Evolutionary conservation across 768 basidiomycete species (phyloP).

Genomic region (Roridomyces roridus): DNA sequence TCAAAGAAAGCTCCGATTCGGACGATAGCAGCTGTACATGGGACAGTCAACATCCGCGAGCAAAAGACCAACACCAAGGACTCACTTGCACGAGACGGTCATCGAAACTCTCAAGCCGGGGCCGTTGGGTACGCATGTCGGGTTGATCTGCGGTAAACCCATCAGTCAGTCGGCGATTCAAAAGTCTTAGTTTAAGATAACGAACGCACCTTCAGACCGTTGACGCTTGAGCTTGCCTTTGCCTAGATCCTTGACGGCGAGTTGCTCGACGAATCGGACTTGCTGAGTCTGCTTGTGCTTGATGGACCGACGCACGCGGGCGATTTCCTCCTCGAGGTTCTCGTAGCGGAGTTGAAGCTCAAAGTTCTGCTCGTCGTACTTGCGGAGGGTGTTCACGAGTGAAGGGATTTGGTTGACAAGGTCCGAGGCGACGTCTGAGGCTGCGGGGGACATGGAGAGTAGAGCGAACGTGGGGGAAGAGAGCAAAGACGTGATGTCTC

Average conservation of each 20-base stretch:
- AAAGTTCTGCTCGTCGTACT: constrained; percentile 19
- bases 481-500: not conserved
- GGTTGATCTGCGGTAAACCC: not conserved
- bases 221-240: constrained; percentile 9
- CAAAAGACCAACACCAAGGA: too few species aligned
- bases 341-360: constrained; percentile 16
- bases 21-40: not conserved
- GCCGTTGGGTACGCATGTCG: not conserved
- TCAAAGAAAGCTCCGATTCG: constrained; percentile 5
- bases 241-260: not conserved
- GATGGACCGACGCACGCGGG: constrained; percentile 9
- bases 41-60: too few species aligned
- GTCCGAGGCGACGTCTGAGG: not conserved
- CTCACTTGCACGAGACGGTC: not conserved
- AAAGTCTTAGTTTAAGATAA: too few species aligned
- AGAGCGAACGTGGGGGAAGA: not conserved
- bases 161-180: not conserved
- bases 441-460: not conserved
- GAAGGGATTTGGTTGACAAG: constrained; percentile 1
- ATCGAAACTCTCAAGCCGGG: not conserved
- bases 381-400: not conserved
- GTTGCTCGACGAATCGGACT: constrained; percentile 10
- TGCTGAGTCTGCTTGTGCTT: constrained; percentile 12
- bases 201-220: not conserved
- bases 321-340: constrained; percentile 8